phyloP scores from a whole-genome alignment of 805 yeast genomes.

The Candida sonorensis region DNA sequence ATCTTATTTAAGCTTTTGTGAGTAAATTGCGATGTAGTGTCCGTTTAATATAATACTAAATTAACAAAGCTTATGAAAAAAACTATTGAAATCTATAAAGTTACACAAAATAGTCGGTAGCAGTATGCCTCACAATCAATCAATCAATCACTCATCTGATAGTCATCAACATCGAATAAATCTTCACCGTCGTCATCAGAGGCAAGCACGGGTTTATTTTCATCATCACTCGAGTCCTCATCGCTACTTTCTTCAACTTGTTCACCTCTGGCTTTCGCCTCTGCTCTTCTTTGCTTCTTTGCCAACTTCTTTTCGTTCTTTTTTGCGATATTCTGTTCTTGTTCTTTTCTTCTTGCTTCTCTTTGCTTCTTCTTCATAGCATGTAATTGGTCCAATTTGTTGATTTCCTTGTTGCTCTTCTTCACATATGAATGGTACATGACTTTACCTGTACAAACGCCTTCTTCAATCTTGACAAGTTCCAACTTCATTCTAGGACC shows the following conservation, averaged over 20 bases:
- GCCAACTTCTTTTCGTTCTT: constrained; percentile 70
- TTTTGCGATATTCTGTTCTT: constrained; percentile 67
- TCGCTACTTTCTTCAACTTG: constrained; percentile 27
- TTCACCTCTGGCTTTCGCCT: constrained; percentile 29
- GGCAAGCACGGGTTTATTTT: constrained; percentile 12
- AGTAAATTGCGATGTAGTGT: no score
- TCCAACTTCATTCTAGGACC: constrained; percentile 84
- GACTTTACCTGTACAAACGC: constrained; percentile 82
- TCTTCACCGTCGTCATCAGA: constrained; percentile 17
- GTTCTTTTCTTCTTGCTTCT: constrained; percentile 67
- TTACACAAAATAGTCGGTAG: no score
- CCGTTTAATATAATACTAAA: no score
- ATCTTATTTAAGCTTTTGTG: no score
- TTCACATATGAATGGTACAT: constrained; percentile 68
- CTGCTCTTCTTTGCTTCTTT: constrained; percentile 58
- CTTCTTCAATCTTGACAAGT: constrained; percentile 85
- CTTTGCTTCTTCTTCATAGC: constrained; percentile 53
- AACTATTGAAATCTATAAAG: no score
- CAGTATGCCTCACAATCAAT: no score
- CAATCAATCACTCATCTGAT: constrained; percentile 3
- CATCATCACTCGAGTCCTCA: constrained; percentile 22
- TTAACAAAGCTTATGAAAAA: no score
- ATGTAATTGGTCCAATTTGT: constrained; percentile 61
- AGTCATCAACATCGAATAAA: constrained; percentile 20
- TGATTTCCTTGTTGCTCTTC: constrained; percentile 57